Conservation (phyloP, 1,139 yeast genomes). For the Trichomonascaceae sp. region DNA sequence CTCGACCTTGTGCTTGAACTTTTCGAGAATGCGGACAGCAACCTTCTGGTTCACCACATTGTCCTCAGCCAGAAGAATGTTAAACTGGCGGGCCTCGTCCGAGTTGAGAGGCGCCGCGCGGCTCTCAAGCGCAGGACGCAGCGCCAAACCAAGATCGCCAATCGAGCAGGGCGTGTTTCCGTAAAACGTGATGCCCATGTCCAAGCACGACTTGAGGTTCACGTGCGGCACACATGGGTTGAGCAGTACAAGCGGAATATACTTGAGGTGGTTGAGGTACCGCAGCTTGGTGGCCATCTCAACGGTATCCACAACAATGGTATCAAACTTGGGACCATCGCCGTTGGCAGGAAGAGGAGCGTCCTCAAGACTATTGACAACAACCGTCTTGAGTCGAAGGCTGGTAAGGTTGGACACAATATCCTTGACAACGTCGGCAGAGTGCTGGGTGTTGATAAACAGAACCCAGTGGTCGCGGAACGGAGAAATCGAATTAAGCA, state of each 20-base stretch:
- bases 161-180: constrained; percentile 81
- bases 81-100: constrained; percentile 65
- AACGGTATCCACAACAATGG: constrained; percentile 68
- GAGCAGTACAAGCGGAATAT: constrained; percentile 64
- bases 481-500: constrained; percentile 59
- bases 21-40: constrained; percentile 70
- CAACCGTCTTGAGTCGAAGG: constrained; percentile 30
- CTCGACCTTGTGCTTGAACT: constrained; percentile 69
- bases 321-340: constrained; percentile 46
- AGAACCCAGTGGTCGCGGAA: constrained; percentile 58
- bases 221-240: constrained; percentile 70
- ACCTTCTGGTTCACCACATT: constrained; percentile 76
- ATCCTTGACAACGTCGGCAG: constrained; percentile 35
- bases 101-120: constrained; percentile 69
- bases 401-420: constrained; percentile 38
- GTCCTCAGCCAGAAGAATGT: constrained; percentile 73
- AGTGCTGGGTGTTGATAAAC: constrained; percentile 55
- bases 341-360: constrained; percentile 28
- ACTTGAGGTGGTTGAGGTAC: constrained; percentile 58
- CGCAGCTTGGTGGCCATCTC: constrained; percentile 62
- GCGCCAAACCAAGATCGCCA: constrained; percentile 67
- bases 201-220: constrained; percentile 70
- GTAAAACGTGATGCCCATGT: constrained; percentile 74
- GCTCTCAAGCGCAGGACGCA: constrained; percentile 74
- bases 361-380: constrained; percentile 30